phyloP scores from a whole-genome alignment of 352 stramenopile genomes.

The Plasmopara muralis region DNA sequence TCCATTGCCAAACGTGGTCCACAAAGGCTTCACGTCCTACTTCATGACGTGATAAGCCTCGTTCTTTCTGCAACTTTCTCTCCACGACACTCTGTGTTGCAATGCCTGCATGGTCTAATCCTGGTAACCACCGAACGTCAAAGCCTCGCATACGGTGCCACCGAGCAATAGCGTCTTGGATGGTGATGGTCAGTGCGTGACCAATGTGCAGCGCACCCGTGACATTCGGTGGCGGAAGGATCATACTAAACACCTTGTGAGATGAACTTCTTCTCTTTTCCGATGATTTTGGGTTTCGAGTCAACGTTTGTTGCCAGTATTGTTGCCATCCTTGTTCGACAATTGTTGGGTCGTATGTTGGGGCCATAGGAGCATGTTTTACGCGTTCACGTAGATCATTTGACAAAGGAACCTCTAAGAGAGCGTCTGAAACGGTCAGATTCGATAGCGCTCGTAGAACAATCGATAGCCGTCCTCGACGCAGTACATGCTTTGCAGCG shows the following conservation, averaged over 20 bases:
- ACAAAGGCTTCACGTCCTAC: constrained; percentile 97
- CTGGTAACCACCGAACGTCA: constrained; percentile 95
- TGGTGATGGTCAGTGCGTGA: constrained; percentile 95
- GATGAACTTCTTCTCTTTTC: constrained; percentile 1
- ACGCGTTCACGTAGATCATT: constrained; percentile 45
- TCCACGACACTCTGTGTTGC: constrained; percentile 98
- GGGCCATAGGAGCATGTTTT: constrained; percentile 40
- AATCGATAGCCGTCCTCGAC: not conserved
- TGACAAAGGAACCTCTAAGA: constrained; percentile 26
- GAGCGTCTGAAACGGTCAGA: not conserved
- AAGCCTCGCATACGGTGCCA: constrained; percentile 98
- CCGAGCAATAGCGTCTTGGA: constrained; percentile 95
- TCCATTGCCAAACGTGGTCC: constrained; percentile 97
- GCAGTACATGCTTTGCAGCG: constrained; percentile 6
- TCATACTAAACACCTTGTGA: constrained; percentile 56
- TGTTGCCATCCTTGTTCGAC: constrained; percentile 68
- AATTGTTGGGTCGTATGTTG: constrained; percentile 50
- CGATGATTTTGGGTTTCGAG: constrained; percentile 12
- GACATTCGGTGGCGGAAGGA: constrained; percentile 96
- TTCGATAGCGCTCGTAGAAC: not conserved
- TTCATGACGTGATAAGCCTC: constrained; percentile 87
- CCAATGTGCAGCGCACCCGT: constrained; percentile 97
- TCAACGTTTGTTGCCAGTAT: constrained; percentile 59
- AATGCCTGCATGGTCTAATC: constrained; percentile 98
- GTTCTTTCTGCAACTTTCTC: constrained; percentile 96